Evolutionary conservation across 768 basidiomycete species (phyloP).

Genomic region (Favolaschia claudopus): DNA sequence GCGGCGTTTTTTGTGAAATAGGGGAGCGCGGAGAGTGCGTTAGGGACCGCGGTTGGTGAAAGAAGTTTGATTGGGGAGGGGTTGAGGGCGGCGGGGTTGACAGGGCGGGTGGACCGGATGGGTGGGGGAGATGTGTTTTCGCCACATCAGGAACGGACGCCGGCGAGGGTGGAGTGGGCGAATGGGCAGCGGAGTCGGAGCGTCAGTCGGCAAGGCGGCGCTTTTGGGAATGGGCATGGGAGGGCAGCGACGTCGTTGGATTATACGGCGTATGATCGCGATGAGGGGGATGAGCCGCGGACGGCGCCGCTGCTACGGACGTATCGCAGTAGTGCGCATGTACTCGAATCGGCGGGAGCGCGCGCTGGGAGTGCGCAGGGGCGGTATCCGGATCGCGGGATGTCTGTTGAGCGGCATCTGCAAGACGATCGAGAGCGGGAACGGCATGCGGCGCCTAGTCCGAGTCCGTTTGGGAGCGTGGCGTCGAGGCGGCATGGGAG

Average conservation of each 20-base stretch:
- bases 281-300: constrained; percentile 39
- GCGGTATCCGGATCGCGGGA: constrained; percentile 14
- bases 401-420: constrained; percentile 25
- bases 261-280: constrained; percentile 41
- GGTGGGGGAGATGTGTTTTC: constrained; percentile 21
- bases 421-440: constrained; percentile 15
- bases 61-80: constrained; percentile 73
- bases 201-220: constrained; percentile 27
- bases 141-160: constrained; percentile 31
- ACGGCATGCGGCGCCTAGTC: constrained; percentile 22
- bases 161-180: constrained; percentile 33
- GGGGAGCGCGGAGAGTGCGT: constrained; percentile 75
- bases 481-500: constrained; percentile 21
- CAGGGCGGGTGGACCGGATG: constrained; percentile 13
- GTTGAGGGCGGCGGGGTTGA: constrained; percentile 73
- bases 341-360: constrained; percentile 33
- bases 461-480: constrained; percentile 40
- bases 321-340: constrained; percentile 49
- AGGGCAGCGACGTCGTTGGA: constrained; percentile 66
- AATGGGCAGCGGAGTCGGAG: constrained; percentile 28
- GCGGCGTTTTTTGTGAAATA: no score
- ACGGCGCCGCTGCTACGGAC: constrained; percentile 48
- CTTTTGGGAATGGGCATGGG: no score
- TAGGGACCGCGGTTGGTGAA: constrained; percentile 54
- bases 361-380: constrained; percentile 21